These are phyloP conservation scores for Senna siamea DNA, from an alignment of 306 rosid species.

Conservation along the genomic window DNA sequence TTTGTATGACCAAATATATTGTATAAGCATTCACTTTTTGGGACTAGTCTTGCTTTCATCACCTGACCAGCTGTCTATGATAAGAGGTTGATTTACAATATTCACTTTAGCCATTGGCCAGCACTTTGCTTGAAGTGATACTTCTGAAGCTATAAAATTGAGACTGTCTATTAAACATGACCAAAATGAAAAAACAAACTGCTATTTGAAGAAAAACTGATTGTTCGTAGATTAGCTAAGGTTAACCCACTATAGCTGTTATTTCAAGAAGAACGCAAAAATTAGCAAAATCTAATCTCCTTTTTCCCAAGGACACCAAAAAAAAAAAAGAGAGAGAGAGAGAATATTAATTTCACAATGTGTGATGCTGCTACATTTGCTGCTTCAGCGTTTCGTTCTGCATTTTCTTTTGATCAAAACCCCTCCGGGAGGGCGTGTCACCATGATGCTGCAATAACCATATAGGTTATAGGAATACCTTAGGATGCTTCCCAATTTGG, in stretches of 20 bases:
- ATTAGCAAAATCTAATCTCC: constrained; percentile 37
- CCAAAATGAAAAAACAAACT: constrained; percentile 30
- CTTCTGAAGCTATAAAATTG: neutral
- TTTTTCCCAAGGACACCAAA: constrained; percentile 15
- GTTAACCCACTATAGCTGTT: constrained; percentile 32
- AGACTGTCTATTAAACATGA: neutral
- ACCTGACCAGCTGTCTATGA: constrained; percentile 19
- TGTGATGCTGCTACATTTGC: neutral
- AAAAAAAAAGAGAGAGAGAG: constrained; percentile 21
- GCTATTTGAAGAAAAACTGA: constrained; percentile 29
- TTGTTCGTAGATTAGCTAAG: constrained; percentile 2
- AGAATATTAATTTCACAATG: neutral
- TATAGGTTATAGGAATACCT: constrained; percentile 74
- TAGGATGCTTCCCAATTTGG: constrained; percentile 69
- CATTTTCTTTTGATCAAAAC: constrained; percentile 60
- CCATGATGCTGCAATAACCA: constrained; percentile 56
- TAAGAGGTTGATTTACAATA: neutral
- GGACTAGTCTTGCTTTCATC: constrained; percentile 21
- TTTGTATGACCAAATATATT: constrained; percentile 40
- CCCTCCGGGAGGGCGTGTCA: constrained; percentile 79
- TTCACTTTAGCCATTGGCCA: neutral
- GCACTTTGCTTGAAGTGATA: too few relatives aligned
- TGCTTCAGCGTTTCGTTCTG: constrained; percentile 60
- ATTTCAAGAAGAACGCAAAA: constrained; percentile 35
- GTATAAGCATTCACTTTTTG: constrained; percentile 11